Evolutionary conservation across 2,329 filamentous ascomycete genomes (phyloP), one percentile per base, ranked within the genome.

Genomic region (Sclerotinia subarctica): DNA sequence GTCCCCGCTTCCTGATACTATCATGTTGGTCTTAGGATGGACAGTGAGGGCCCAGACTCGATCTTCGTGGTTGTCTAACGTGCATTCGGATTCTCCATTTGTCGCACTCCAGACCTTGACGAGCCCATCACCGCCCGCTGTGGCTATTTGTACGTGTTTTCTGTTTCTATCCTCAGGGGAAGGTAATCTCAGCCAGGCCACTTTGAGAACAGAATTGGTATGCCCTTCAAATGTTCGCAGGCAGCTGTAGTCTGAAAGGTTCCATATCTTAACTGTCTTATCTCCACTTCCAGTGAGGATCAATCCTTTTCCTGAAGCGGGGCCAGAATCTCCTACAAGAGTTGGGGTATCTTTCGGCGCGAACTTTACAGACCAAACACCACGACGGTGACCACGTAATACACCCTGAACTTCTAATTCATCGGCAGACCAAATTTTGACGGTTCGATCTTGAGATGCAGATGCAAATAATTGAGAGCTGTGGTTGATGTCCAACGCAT

Each of bases 231-330:
- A 95, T 0, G 95, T 98, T 68, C 94, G 85, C 57, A 99, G 82
- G 79, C 95, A 99, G 72, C 88, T 92, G 80, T 97, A 99, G 79
- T 97, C 94, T 2, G 90, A 86, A 70, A 99, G 82, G 77, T 87
- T 97, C 96, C 96, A 99, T 13, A 99, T 85, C 78, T 96, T 96
- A 75, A 98, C 86, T 0, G 93, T 98, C 80, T 97, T 97, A 79
- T 99, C 95, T 76, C 94, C 95, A 73, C 92, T 96, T 47, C 93
- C 95, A 0, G 95, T 98, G 38, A 96, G 85, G 17, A 97, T 83
- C 57, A 97, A 84, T 2, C 94, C 94, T 77, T 92, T 92, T 66
- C 87, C 90, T 63, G 90, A 91, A 15, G 90, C 87, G 5, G 88
- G 84, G 1, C 90, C 88, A 73, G 89, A 87, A 42, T 93, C 88